phyloP scores from a whole-genome alignment of 2,329 filamentous ascomycete genomes.

The Tolypocladium amazonense region DNA sequence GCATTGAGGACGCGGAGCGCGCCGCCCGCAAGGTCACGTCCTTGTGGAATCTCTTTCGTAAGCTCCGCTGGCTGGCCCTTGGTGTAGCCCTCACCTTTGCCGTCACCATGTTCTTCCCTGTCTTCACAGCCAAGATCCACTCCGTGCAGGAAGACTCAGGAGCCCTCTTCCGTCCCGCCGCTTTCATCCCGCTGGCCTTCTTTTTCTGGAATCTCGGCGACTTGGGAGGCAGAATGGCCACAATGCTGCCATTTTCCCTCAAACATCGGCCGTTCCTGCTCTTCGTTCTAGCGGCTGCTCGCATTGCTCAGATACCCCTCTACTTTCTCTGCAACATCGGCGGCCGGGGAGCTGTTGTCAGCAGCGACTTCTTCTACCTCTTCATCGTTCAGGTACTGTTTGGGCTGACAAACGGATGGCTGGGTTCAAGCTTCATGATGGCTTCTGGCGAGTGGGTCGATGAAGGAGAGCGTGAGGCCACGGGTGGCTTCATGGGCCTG shows the following conservation, averaged over 20 bases:
- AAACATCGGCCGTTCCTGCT: constrained; percentile 54
- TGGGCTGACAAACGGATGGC: constrained; percentile 76
- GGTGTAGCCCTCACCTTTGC: constrained; percentile 73
- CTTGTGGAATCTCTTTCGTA: constrained; percentile 58
- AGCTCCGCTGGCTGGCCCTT: constrained; percentile 68
- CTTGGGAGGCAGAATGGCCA: constrained; percentile 61
- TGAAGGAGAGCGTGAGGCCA: constrained; percentile 72
- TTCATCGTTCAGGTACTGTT: constrained; percentile 74
- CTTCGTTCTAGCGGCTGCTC: constrained; percentile 54
- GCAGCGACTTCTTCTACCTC: constrained; percentile 83
- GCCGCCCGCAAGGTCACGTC: constrained; percentile 37
- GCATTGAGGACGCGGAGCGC: constrained; percentile 42
- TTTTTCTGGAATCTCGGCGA: constrained; percentile 92
- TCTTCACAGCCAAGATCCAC: constrained; percentile 64
- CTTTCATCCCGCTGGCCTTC: constrained; percentile 85
- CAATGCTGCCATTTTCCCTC: constrained; percentile 46
- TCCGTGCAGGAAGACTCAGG: constrained; percentile 32
- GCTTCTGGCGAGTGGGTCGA: constrained; percentile 73
- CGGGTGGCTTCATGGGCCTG: constrained; percentile 88
- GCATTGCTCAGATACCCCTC: constrained; percentile 66
- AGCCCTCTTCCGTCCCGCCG: constrained; percentile 56
- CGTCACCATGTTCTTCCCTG: constrained; percentile 88
- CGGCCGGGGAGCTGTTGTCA: constrained; percentile 60
- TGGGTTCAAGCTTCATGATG: constrained; percentile 88
- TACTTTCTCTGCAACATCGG: constrained; percentile 86